Conservation (phyloP, 2,329 filamentous ascomycete species). For the Fusarium cyanostomum region DNA sequence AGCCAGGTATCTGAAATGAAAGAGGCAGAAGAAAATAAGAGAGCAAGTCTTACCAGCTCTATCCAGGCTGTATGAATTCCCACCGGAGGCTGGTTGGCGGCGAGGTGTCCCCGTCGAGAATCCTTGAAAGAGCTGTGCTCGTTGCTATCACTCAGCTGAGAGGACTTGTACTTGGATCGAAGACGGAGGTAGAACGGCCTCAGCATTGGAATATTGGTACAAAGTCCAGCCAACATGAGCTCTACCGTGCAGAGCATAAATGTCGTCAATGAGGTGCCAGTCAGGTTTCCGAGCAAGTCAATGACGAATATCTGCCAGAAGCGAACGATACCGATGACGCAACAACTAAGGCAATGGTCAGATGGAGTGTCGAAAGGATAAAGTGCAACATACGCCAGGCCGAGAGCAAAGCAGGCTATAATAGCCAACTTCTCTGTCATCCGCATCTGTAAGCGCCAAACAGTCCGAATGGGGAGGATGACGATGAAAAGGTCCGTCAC, state of each 20-base stretch:
- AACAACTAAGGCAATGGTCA: background rate
- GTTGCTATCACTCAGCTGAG: background rate
- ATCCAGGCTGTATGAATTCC: background rate
- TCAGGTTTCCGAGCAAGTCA: conserved; percentile 18
- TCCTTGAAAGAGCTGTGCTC: background rate
- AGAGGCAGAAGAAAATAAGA: background rate
- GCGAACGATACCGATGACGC: conserved; percentile 11
- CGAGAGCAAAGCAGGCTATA: conserved; percentile 35
- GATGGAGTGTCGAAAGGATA: background rate
- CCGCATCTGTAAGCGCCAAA: conserved; percentile 46
- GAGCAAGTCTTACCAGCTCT: background rate
- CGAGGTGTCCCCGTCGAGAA: background rate
- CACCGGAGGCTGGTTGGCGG: background rate
- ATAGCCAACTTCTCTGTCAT: conserved; percentile 40
- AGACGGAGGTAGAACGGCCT: conserved; percentile 17
- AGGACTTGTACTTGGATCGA: background rate
- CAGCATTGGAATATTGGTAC: conserved; percentile 30
- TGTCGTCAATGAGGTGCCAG: conserved; percentile 21
- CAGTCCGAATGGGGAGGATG: conserved; percentile 48
- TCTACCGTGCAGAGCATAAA: conserved; percentile 24
- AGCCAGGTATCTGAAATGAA: background rate
- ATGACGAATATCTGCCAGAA: conserved; percentile 21
- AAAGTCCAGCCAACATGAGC: conserved; percentile 17
- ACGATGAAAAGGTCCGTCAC: conserved; percentile 50
- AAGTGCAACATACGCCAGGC: conserved; percentile 29